Percentiles rank a stretch among this genome's conserved stretches.
Evolutionary conservation across 148 eudicot genomes (phyloP).

Genomic region (Fagopyrum homotropicum): DNA sequence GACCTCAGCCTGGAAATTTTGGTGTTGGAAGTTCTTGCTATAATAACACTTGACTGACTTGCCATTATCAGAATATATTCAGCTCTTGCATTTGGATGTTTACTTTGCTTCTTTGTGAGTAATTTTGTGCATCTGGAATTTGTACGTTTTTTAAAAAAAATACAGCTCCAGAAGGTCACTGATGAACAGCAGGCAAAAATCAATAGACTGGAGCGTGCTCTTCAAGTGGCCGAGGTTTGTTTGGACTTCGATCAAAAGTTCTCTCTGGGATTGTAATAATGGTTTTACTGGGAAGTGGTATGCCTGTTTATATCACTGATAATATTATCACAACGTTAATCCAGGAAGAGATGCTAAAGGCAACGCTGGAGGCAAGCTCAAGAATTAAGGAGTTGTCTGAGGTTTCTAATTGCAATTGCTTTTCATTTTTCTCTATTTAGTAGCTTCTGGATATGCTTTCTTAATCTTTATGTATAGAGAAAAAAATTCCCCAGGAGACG

Average conservation of each 20-base stretch:
- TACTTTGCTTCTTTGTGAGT: neutral
- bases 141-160: neutral
- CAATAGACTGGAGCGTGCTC: constrained; percentile 75
- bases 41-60: neutral
- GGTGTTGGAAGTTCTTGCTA: neutral
- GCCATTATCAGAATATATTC: neutral
- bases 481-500: neutral
- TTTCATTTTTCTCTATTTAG: neutral
- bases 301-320: neutral
- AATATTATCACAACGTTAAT: neutral
- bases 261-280: neutral
- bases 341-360: constrained; percentile 84
- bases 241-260: neutral
- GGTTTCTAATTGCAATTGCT: constrained; percentile 27
- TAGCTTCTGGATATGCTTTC: neutral
- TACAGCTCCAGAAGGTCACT: constrained; percentile 62
- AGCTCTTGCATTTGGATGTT: neutral
- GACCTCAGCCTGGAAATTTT: neutral
- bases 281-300: neutral
- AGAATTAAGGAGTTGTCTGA: constrained; percentile 52
- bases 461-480: neutral
- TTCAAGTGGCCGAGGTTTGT: constrained; percentile 70
- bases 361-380: constrained; percentile 69
- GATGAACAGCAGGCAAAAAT: constrained; percentile 60
- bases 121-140: neutral